A percentile compares a stretch with the other conserved stretches of the same genome.
These are phyloP conservation scores for Blastocystis sp. DNA, from an alignment of 352 stramenopile genomes.

Conservation along the genomic window DNA sequence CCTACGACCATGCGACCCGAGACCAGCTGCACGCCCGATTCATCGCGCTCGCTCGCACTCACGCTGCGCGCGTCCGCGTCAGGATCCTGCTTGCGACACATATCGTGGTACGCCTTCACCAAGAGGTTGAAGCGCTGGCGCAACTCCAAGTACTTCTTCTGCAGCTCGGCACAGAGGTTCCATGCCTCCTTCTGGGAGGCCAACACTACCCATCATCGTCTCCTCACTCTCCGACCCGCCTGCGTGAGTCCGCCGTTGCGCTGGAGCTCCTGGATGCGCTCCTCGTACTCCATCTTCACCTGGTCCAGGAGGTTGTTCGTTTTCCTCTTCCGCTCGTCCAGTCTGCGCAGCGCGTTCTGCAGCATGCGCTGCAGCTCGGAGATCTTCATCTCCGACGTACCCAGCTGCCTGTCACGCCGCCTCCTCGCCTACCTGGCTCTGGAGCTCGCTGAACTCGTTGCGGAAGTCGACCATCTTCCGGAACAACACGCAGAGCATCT, in stretches of 20 bases:
- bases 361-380: background rate
- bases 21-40: no score
- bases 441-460: background rate
- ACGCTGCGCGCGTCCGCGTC: no score
- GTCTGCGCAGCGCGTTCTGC: background rate
- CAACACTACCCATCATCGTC: background rate
- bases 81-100: no score
- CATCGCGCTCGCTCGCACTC: no score
- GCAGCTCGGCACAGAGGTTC: background rate
- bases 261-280: background rate
- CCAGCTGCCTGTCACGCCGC: background rate
- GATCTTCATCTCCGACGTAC: background rate
- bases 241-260: background rate
- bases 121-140: no score
- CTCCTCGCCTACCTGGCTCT: background rate
- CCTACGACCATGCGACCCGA: no score
- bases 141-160: background rate
- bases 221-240: background rate
- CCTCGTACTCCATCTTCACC: constrained; percentile 6
- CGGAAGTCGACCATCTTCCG: background rate
- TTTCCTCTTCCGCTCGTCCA: background rate
- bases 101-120: no score
- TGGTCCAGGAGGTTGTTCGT: background rate
- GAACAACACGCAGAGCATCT: constrained; percentile 26
- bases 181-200: background rate